phyloP scores from a whole-genome alignment of 768 basidiomycete genomes.

The Baorangia bicolor region DNA sequence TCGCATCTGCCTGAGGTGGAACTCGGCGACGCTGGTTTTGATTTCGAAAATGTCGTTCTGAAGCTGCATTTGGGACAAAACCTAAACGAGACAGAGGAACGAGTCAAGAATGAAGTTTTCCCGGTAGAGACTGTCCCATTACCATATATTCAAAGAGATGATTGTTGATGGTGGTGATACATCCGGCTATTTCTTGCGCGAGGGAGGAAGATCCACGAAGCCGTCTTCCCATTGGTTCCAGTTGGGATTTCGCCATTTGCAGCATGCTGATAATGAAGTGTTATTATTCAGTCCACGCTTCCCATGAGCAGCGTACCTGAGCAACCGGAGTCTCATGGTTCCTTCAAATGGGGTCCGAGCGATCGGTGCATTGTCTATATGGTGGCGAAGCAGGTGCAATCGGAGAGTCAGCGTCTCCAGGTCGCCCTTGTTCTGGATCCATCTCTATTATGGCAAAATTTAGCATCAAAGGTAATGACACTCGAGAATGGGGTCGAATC shows the following conservation, averaged over 20 bases:
- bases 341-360: background rate
- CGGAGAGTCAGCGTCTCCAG: background rate
- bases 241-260: background rate
- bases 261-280: background rate
- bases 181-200: background rate
- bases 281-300: background rate
- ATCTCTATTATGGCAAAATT: background rate
- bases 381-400: background rate
- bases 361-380: background rate
- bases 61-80: background rate
- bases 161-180: background rate
- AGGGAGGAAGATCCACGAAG: background rate
- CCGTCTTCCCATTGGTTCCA: background rate
- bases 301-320: background rate
- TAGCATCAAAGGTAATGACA: background rate
- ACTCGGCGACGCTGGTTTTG: background rate
- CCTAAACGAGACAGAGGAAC: background rate
- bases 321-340: background rate
- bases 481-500: background rate
- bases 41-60: background rate
- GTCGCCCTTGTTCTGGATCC: constrained; percentile 7
- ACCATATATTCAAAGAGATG: constrained; percentile 1
- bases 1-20: background rate
- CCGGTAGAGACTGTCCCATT: background rate
- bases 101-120: background rate